Evolutionary conservation across 1,139 yeast species (phyloP), one percentile per base, ranked within the genome.

Genomic region (Suhomyces choctaworum): DNA sequence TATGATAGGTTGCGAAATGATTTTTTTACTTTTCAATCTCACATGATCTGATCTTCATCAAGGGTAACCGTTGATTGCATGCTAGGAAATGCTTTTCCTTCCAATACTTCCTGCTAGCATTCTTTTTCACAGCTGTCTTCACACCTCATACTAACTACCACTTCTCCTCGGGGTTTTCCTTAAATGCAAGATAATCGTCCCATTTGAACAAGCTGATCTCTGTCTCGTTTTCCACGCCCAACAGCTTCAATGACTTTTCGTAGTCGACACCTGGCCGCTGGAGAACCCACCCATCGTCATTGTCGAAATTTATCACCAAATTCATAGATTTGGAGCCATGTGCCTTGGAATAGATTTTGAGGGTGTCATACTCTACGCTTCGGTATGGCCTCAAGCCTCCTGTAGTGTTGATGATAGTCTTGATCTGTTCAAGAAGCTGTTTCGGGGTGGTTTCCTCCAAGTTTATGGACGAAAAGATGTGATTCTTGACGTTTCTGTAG

Each of bases 301-400:
- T 79, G 21, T 88, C 96, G 58, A 92, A 78, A 58, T 92, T 92
- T 44, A 94, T 85, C 32, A 88, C 95, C 47, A 92, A 70, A 55
- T 92, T 89, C 80, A 89, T 85, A 2, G 97, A 87, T 63, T 92
- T 92, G 25, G 96, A 76, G 6, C 95, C 95, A 58, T 92, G 97
- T 0, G 98, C 97, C 55, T 87, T 88, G 23, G 96, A 85, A 62
- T 92, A 92, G 12, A 92, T 73, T 61, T 94, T 92, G 42, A 92
- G 57, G 0, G 94, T 70, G 53, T 92, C 87, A 50, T 80, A 82
- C 1, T 67, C 68, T n/a, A 86, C 85, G 44, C 73, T 84, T 50
- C 97, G 73, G 59, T 80, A 90, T 1, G 97, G 95, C 50, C 96
- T 73, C 44, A 82, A 76, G 0, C 76, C 79, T 2, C 95, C 88